Conservation (phyloP, 2,329 filamentous ascomycete species). For the Diplodia seriata region DNA sequence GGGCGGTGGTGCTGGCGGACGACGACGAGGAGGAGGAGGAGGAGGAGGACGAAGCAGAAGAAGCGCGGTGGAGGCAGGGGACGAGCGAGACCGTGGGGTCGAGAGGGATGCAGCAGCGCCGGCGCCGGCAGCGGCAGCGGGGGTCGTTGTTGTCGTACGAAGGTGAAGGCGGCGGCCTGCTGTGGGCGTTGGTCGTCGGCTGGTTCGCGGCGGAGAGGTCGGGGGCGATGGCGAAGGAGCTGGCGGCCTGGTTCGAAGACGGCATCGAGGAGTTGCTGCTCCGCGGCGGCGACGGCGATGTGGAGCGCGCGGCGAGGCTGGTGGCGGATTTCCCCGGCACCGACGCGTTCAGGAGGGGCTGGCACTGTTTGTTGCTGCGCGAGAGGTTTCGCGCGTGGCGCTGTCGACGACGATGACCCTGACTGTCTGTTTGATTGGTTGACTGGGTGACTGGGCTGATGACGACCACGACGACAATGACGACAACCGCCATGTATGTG, state of each 20-base stretch:
- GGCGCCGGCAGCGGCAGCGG: constrained; percentile 41
- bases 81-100: too few relatives aligned
- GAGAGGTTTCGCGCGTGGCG: background rate
- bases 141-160: background rate
- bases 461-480: too few relatives aligned
- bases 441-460: too few relatives aligned
- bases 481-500: too few relatives aligned
- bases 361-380: background rate
- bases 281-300: background rate
- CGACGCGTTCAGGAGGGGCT: background rate
- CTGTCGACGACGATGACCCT: background rate
- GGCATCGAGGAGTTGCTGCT: background rate
- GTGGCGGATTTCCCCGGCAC: background rate
- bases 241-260: background rate
- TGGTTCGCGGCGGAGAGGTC: background rate
- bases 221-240: constrained; percentile 33
- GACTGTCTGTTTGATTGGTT: too few relatives aligned
- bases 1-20: too few relatives aligned
- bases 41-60: too few relatives aligned
- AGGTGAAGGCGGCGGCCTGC: background rate
- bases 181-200: background rate
- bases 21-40: too few relatives aligned
- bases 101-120: constrained; percentile 50
- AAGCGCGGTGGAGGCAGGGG: too few relatives aligned
- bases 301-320: background rate